Evolutionary conservation across 306 rosid genomes (phyloP).

Genomic region (Purshia tridentata): DNA sequence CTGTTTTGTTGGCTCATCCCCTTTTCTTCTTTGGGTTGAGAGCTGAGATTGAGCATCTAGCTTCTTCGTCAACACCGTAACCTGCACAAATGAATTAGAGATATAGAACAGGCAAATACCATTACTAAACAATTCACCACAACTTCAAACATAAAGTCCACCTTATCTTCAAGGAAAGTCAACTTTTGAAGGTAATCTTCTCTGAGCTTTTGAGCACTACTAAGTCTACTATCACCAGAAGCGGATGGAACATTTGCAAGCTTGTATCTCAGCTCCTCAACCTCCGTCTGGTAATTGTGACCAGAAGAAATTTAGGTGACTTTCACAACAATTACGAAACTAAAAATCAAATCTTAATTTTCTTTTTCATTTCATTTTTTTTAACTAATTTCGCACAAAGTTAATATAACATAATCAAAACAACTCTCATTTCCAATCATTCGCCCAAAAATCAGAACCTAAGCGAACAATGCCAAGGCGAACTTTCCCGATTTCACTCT

Average conservation of each 20-base stretch:
- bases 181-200: conserved; percentile 82
- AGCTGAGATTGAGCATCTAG: conserved; percentile 70
- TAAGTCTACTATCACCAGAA: conserved; percentile 38
- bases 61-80: conserved; percentile 69
- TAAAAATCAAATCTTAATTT: not conserved
- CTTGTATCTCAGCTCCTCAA: conserved; percentile 54
- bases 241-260: conserved; percentile 45
- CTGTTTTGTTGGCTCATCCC: conserved; percentile 55
- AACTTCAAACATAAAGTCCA: conserved; percentile 24
- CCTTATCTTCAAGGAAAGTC: conserved; percentile 81
- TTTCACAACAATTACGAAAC: not conserved
- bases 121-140: not conserved
- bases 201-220: conserved; percentile 66
- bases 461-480: too few relatives aligned
- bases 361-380: not conserved
- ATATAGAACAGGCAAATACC: not conserved
- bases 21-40: conserved; percentile 63
- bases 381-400: too few relatives aligned
- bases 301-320: conserved; percentile 25
- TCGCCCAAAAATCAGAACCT: too few relatives aligned
- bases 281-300: conserved; percentile 58
- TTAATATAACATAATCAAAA: too few relatives aligned
- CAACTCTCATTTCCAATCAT: too few relatives aligned
- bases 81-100: conserved; percentile 41
- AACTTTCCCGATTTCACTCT: not conserved